A percentile compares a stretch with the other conserved stretches of the same genome.
Evolutionary conservation across 805 yeast species (phyloP).

Genomic region (Wickerhamomyces xylosicus): DNA sequence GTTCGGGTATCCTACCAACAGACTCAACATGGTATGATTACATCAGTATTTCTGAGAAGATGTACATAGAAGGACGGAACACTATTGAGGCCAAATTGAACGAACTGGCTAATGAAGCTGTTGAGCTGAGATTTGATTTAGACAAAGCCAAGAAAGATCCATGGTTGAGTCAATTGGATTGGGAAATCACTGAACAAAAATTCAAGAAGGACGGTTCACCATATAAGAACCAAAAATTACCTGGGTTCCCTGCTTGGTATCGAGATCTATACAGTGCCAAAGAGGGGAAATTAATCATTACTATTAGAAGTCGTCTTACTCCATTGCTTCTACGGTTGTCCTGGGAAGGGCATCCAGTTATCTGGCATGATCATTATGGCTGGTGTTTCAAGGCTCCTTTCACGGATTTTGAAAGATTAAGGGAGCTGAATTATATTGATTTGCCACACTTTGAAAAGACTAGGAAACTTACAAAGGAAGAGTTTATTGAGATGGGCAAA

Average conservation of each 20-base stretch:
- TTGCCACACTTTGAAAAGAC: conserved; percentile 7
- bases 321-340: conserved; percentile 66
- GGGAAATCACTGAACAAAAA: conserved; percentile 58
- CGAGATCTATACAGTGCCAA: conserved; percentile 38
- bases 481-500: conserved; percentile 6
- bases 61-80: conserved; percentile 48
- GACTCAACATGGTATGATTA: conserved; percentile 65
- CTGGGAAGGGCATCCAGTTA: conserved; percentile 79
- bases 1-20: conserved; percentile 72
- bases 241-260: conserved; percentile 95
- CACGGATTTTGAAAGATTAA: conserved; percentile 20
- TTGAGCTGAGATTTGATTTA: conserved; percentile 31
- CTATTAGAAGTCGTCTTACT: conserved; percentile 64
- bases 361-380: conserved; percentile 72
- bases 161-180: conserved; percentile 85
- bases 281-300: conserved; percentile 39
- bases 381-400: conserved; percentile 73
- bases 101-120: conserved; percentile 50
- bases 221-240: conserved; percentile 63
- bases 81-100: conserved; percentile 50
- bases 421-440: conserved; percentile 24
- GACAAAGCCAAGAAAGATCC: conserved; percentile 53
- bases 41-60: conserved; percentile 53
- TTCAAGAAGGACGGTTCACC: conserved; percentile 62
- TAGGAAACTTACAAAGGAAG: conserved; percentile 1